A percentile compares a stretch with the other conserved stretches of the same genome.
phyloP scores from a whole-genome alignment of 2,329 filamentous ascomycete genomes.

The Myriangium duriaei region DNA sequence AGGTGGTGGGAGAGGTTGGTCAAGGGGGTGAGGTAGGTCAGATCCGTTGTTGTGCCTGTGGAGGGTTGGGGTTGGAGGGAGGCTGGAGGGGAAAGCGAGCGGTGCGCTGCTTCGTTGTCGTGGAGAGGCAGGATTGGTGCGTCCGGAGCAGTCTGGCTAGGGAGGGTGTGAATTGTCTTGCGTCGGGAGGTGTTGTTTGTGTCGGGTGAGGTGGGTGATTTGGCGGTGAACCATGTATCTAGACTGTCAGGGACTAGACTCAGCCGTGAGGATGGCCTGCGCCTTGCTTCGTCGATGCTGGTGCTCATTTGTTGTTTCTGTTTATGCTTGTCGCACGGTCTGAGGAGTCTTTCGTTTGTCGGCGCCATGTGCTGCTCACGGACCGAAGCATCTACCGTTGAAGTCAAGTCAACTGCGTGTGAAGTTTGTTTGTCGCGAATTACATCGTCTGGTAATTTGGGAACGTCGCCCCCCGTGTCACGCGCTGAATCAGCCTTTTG shows the following conservation, averaged over 20 bases:
- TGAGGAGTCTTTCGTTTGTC: too few species aligned
- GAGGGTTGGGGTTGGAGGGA: conserved; percentile 6
- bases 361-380: too few species aligned
- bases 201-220: conserved; percentile 13
- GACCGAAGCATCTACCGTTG: too few species aligned
- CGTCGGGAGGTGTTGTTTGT: conserved; percentile 7
- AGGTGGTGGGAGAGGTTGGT: conserved; percentile 26
- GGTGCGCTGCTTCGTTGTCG: background rate
- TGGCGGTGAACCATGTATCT: conserved; percentile 24
- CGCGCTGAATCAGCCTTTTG: too few species aligned
- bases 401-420: too few species aligned
- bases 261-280: conserved; percentile 14
- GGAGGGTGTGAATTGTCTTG: background rate
- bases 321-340: background rate
- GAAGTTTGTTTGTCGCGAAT: too few species aligned
- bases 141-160: background rate
- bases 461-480: too few species aligned
- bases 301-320: background rate
- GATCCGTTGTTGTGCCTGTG: conserved; percentile 26
- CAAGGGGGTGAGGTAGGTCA: conserved; percentile 36
- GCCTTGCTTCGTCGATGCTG: conserved; percentile 11
- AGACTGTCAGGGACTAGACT: conserved; percentile 23
- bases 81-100: conserved; percentile 10
- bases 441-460: too few species aligned
- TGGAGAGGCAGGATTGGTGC: background rate